phyloP scores from a whole-genome alignment of 176 grass and related monocot genomes.

The Olyra latifolia region DNA sequence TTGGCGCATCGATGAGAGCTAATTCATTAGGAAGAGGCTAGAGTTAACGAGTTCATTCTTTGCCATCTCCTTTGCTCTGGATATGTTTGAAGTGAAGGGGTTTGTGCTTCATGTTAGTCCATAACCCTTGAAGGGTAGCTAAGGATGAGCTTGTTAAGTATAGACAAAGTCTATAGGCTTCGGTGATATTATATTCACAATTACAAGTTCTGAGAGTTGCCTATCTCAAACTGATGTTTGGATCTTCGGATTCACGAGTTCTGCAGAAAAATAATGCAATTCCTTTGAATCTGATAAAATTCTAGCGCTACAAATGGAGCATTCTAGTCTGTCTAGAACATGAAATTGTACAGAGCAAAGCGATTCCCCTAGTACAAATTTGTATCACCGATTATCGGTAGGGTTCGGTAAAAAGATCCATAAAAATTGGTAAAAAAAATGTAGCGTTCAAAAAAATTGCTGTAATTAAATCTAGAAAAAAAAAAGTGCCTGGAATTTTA shows the following conservation, averaged over 20 bases:
- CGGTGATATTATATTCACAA: neutral
- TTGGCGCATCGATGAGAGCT: neutral
- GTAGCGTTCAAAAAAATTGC: too few species aligned
- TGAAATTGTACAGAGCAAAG: too few species aligned
- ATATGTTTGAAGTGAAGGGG: neutral
- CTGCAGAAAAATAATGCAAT: neutral
- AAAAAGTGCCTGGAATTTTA: too few species aligned
- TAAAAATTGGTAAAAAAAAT: too few species aligned
- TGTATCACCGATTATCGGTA: too few species aligned
- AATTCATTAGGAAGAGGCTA: constrained; percentile 26
- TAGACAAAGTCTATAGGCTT: neutral
- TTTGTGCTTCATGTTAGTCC: constrained; percentile 9
- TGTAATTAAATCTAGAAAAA: too few species aligned
- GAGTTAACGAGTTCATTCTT: neutral
- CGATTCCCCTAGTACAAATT: too few species aligned
- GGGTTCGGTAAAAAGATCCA: too few species aligned
- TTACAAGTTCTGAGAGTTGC: neutral
- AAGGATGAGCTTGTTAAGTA: neutral
- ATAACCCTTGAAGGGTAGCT: neutral
- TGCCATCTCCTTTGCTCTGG: neutral
- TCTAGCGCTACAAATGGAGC: neutral
- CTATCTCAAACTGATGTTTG: neutral
- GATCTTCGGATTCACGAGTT: neutral
- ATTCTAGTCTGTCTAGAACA: neutral
- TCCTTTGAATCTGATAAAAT: neutral